Evolutionary conservation across 2,329 filamentous ascomycete genomes (phyloP), one percentile per base, ranked within the genome.

Genomic region (Colletotrichum sublineola): DNA sequence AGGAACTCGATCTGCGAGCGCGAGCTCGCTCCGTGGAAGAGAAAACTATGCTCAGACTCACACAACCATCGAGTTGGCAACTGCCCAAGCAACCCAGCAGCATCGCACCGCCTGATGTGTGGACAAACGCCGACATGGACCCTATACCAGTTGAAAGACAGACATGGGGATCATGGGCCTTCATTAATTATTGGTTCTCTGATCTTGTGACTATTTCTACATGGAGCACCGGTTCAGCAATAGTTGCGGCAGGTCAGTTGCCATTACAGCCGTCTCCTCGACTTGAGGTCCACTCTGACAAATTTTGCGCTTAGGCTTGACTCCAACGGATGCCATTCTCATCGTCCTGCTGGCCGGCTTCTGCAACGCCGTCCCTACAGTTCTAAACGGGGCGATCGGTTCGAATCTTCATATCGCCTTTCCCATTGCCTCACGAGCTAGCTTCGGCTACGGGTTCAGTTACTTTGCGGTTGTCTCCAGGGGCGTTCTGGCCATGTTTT

Each of bases 281-380:
- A 20, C 1, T 12, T 9, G 31, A 14, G 31, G 12, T 18, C 46
- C 4, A 40, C 31, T 15, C 61, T 52, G 11, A 63, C 24, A 29
- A 15, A 31, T 8, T 2, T 29, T 18, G 29, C n/a, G 11, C 53
- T 36, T n/a, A 66, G 63, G 76, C 0, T 64, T 85, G 66, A 84
- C 84, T 5, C 84, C 84, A 48, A 81, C 84, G 56, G 84, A 86
- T 72, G 85, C 84, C 6, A 81, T 87, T 20, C 81, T 86, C 15
- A 85, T 87, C 63, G 83, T 85, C 12, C 81, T 86, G 68, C 84
- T 85, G 42, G 85, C 86, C 64, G 78, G 81, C 31, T 82, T 86
- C 56, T 86, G 83, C 74, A 85, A 83, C 55, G 80, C 84, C 38
- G 81, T 85, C 15, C 83, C 86, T 29, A 87, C 85, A 1, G 80